Evolutionary conservation across 202 grass and related monocot genomes (phyloP).

Genomic region (Digitaria exilis): DNA sequence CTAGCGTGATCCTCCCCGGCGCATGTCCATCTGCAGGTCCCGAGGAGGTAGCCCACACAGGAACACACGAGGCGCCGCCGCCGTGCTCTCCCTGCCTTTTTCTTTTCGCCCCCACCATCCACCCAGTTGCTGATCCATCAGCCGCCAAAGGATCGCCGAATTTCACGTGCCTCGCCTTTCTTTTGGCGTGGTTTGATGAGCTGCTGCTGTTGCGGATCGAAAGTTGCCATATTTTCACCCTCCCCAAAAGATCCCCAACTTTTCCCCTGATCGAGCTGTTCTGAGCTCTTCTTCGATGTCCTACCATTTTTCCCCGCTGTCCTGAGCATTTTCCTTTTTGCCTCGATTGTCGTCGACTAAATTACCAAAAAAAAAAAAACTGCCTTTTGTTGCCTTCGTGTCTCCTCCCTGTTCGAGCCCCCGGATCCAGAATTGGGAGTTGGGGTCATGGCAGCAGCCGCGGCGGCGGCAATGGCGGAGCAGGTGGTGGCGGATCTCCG

Average conservation of each 20-base stretch:
- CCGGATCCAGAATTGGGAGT: neutral
- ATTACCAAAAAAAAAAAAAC: neutral
- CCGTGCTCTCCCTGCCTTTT: neutral
- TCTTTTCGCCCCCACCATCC: no score
- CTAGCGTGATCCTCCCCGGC: neutral
- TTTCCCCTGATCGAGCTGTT: neutral
- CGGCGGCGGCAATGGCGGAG: constrained; percentile 40
- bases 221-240: neutral
- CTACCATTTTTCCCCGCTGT: neutral
- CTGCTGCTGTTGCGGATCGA: neutral
- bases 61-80: neutral
- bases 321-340: neutral
- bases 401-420: neutral
- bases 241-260: neutral
- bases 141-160: constrained; percentile 22
- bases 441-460: constrained; percentile 32
- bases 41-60: neutral
- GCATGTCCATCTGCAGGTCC: constrained; percentile 13
- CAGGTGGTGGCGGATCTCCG: constrained; percentile 56
- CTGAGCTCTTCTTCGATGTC: neutral
- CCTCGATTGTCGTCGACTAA: neutral
- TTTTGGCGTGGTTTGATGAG: neutral
- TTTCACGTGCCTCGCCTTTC: constrained; percentile 33
- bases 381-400: neutral
- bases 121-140: constrained; percentile 9